Percentiles rank a stretch among this genome's conserved stretches.
These are phyloP conservation scores for Pseudonectria foliicola DNA, from an alignment of 2,329 filamentous ascomycete genomes.

Conservation along the genomic window DNA sequence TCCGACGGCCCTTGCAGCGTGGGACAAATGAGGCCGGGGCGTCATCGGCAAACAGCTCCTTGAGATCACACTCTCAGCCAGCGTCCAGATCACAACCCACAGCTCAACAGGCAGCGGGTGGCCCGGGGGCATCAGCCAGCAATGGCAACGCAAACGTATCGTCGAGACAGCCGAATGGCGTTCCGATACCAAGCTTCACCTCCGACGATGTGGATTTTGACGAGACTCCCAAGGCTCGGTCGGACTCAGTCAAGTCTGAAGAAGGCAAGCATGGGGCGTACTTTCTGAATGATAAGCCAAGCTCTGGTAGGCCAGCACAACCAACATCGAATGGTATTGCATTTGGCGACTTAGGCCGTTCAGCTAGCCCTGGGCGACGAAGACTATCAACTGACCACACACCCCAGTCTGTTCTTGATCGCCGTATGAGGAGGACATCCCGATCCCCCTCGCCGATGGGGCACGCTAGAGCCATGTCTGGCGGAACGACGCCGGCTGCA, in stretches of 20 bases:
- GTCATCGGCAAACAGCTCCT: conserved; percentile 43
- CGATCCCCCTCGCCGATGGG: conserved; percentile 51
- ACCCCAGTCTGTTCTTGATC: conserved; percentile 46
- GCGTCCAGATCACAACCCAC: conserved; percentile 41
- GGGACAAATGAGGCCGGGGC: conserved; percentile 41
- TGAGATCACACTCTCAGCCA: conserved; percentile 61
- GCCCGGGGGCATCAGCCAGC: conserved; percentile 26
- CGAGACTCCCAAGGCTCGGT: conserved; percentile 32
- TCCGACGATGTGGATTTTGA: conserved; percentile 47
- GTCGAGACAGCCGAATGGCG: conserved; percentile 39
- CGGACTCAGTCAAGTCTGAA: conserved; percentile 42
- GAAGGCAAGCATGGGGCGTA: conserved; percentile 30
- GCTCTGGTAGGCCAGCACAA: conserved; percentile 19
- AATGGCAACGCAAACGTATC: conserved; percentile 29
- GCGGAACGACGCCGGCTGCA: conserved; percentile 31
- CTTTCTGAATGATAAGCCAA: conserved; percentile 21
- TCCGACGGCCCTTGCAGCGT: conserved; percentile 50
- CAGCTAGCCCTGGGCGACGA: conserved; percentile 32
- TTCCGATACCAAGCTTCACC: conserved; percentile 48
- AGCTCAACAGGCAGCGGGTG: conserved; percentile 17
- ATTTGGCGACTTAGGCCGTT: conserved; percentile 40
- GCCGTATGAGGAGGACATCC: conserved; percentile 45
- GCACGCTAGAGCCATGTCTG: conserved; percentile 39
- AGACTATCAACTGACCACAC: conserved; percentile 47
- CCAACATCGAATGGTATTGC: conserved; percentile 33